These are phyloP conservation scores for Leccinum sublutescens DNA, from an alignment of 768 basidiomycete genomes.

Conservation along the genomic window DNA sequence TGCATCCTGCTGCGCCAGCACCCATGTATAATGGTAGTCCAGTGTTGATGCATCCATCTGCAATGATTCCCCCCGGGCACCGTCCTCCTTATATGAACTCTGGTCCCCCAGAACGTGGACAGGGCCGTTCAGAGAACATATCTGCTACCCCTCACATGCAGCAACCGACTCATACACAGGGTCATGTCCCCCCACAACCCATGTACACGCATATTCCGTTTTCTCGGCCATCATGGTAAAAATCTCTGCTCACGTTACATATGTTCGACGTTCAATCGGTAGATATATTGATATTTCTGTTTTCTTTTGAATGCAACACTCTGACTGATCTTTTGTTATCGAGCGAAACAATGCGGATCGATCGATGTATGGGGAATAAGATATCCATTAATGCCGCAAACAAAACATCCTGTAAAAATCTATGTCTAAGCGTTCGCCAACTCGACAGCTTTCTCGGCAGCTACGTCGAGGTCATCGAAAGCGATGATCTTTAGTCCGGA, in stretches of 20 bases:
- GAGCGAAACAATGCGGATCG: neutral
- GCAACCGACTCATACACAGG: slow-evolving; percentile 31
- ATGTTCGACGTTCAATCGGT: slow-evolving; percentile 18
- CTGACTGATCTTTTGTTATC: slow-evolving; percentile 16
- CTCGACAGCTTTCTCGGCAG: slow-evolving; percentile 77
- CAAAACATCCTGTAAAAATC: slow-evolving; percentile 15
- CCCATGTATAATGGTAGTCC: slow-evolving; percentile 69
- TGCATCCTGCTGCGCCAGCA: slow-evolving; percentile 51
- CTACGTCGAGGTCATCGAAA: slow-evolving; percentile 91
- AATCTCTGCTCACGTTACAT: slow-evolving; percentile 15
- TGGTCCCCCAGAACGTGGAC: slow-evolving; percentile 49
- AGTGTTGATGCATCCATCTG: slow-evolving; percentile 57
- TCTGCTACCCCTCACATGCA: slow-evolving; percentile 40
- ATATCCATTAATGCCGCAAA: slow-evolving; percentile 19
- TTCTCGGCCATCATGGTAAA: slow-evolving; percentile 33
- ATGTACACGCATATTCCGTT: slow-evolving; percentile 30
- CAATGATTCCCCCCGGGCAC: slow-evolving; percentile 36
- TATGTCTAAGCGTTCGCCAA: slow-evolving; percentile 51
- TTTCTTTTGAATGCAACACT: slow-evolving; percentile 21
- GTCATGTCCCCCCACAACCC: slow-evolving; percentile 29
- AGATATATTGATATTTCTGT: slow-evolving; percentile 36
- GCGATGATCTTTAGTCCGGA: slow-evolving; percentile 93
- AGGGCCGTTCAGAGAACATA: slow-evolving; percentile 47
- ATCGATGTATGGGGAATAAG: neutral
- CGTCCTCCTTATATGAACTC: slow-evolving; percentile 43